A percentile compares a stretch with the other conserved stretches of the same genome.
Evolutionary conservation across 169 alveolate genomes (phyloP).

Genomic region (Neospora caninum): DNA sequence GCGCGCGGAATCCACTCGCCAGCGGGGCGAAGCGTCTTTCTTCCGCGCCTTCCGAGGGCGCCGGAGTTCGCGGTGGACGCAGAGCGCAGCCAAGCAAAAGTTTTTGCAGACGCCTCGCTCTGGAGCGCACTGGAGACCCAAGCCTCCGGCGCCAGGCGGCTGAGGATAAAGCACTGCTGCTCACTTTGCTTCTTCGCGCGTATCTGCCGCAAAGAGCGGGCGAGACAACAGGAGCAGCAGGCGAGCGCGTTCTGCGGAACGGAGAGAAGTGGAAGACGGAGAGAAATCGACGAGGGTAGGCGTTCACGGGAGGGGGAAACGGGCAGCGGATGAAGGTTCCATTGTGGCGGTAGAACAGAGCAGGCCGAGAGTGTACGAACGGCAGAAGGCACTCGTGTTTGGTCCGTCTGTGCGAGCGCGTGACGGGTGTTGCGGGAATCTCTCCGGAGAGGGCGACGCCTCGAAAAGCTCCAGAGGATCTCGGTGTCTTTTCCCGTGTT

Average conservation of each 20-base stretch:
- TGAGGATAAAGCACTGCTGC: neutral
- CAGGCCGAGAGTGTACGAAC: no score
- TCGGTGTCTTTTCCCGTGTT: neutral
- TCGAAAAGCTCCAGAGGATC: neutral
- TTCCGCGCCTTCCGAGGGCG: neutral
- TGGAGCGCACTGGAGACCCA: neutral
- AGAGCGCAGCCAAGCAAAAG: neutral
- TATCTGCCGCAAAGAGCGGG: neutral
- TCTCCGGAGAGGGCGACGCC: neutral
- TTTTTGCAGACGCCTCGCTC: neutral
- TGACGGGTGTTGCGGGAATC: neutral
- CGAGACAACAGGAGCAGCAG: neutral
- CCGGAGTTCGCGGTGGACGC: neutral
- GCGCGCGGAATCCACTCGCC: no score
- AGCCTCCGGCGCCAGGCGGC: neutral
- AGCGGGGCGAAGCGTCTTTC: no score
- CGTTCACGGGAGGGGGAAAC: no score
- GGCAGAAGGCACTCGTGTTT: neutral
- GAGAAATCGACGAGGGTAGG: neutral
- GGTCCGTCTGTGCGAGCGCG: neutral
- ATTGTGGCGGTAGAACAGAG: no score
- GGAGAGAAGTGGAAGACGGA: neutral
- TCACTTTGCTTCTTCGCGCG: neutral
- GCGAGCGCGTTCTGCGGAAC: neutral
- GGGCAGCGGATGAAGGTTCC: no score